These are phyloP conservation scores for Colletotrichum tofieldiae DNA, from an alignment of 2,329 filamentous ascomycete genomes.

Conservation along the genomic window DNA sequence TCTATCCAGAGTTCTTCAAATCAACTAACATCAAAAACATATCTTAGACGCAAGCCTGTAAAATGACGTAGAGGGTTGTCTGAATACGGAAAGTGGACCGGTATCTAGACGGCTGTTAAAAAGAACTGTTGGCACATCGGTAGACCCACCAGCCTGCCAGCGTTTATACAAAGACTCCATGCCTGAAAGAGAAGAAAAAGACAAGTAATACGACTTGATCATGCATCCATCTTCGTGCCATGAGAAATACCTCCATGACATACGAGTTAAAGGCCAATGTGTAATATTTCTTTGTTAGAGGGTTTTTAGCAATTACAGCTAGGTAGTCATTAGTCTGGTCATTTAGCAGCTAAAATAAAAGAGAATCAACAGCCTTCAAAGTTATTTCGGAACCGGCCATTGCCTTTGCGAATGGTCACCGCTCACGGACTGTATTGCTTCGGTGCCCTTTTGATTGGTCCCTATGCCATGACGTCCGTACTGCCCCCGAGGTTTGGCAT, in stretches of 20 bases:
- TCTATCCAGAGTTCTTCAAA: constrained; percentile 92
- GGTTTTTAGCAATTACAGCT: background rate
- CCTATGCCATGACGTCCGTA: background rate
- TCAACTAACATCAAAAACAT: constrained; percentile 44
- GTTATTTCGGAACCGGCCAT: background rate
- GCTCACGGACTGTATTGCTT: too few relatives aligned
- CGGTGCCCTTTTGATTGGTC: too few relatives aligned
- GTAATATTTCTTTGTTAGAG: background rate
- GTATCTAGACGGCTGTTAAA: background rate
- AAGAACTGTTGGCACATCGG: too few relatives aligned
- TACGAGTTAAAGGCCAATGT: too few relatives aligned
- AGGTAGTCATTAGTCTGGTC: background rate
- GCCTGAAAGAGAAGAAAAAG: background rate
- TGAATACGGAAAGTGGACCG: background rate
- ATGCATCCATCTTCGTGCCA: background rate
- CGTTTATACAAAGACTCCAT: background rate
- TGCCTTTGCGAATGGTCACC: background rate
- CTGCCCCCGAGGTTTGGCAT: background rate
- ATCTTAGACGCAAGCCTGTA: background rate
- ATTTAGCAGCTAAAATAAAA: background rate
- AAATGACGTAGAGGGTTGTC: background rate
- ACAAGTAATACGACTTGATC: background rate
- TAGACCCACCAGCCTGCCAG: background rate
- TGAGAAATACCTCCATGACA: background rate
- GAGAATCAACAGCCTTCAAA: background rate